Percentiles rank a stretch among this genome's conserved stretches.
Evolutionary conservation across 75 land plant species (phyloP).

Genomic region (Ceratopteris richardii): DNA sequence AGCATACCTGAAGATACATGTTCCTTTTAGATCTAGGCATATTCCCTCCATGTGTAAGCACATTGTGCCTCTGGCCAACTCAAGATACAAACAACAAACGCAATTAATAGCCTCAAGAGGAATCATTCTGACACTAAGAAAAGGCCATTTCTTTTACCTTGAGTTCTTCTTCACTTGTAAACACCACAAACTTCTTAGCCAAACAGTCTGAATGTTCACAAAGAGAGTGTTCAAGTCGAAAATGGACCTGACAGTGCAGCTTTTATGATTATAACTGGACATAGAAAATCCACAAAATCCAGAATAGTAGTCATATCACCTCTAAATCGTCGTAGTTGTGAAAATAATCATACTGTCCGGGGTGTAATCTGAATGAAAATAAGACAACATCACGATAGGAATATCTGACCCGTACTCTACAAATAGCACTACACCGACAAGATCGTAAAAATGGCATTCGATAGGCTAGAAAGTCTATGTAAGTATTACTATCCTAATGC

Average conservation of each 20-base stretch:
- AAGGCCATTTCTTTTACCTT: constrained; percentile 40
- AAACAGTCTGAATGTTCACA: constrained; percentile 89
- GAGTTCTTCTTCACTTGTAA: constrained; percentile 72
- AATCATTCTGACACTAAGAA: neutral
- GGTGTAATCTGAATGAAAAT: constrained; percentile 58
- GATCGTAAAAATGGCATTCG: neutral
- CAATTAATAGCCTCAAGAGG: neutral
- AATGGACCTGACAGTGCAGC: constrained; percentile 50
- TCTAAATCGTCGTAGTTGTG: constrained; percentile 91
- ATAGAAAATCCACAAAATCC: neutral
- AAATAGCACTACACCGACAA: neutral
- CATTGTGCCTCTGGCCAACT: constrained; percentile 72
- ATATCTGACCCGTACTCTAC: neutral
- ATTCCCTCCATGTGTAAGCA: constrained; percentile 76
- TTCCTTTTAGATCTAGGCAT: constrained; percentile 86
- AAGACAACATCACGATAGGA: neutral
- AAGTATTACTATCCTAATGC: neutral
- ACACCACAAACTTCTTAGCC: constrained; percentile 90
- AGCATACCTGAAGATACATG: constrained; percentile 78
- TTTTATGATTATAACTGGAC: neutral
- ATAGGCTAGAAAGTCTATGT: neutral
- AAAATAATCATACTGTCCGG: constrained; percentile 89
- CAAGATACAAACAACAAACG: neutral
- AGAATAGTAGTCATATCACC: constrained; percentile 21
- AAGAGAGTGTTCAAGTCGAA: constrained; percentile 63